Evolutionary conservation across 2,329 filamentous ascomycete genomes (phyloP).

Genomic region (Arthrobotrys entomopaga): DNA sequence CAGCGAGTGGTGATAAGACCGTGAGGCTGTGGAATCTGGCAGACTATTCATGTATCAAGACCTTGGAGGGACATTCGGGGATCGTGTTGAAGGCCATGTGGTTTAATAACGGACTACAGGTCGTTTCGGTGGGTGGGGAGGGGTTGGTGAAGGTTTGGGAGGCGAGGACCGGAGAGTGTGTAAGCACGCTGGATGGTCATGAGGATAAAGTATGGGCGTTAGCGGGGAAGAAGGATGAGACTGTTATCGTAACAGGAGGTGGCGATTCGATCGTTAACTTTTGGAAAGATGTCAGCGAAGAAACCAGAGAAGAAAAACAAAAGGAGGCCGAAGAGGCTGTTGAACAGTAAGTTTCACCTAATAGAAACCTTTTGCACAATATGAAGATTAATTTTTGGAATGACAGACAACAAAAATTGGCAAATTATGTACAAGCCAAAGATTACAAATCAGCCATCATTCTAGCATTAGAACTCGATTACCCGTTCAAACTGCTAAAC

Average conservation of each 20-base stretch:
- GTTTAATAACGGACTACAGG: constrained; percentile 73
- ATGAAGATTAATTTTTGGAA: not conserved
- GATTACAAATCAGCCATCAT: constrained; percentile 94
- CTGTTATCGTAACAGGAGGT: constrained; percentile 83
- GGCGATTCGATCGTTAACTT: constrained; percentile 94
- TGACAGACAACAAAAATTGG: constrained; percentile 78
- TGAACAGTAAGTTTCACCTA: constrained; percentile 70
- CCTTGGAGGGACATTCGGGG: constrained; percentile 95
- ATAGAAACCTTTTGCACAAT: too few relatives aligned
- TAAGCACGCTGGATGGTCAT: constrained; percentile 94
- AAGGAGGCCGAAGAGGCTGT: constrained; percentile 75
- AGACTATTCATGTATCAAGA: constrained; percentile 91
- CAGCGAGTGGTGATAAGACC: constrained; percentile 94
- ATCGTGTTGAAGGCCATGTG: constrained; percentile 93
- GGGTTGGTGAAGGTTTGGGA: constrained; percentile 98
- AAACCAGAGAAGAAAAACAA: constrained; percentile 73
- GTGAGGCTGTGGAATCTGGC: constrained; percentile 93
- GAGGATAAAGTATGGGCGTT: constrained; percentile 71
- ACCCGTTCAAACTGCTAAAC: constrained; percentile 84
- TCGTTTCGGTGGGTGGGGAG: constrained; percentile 88
- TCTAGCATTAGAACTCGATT: constrained; percentile 90
- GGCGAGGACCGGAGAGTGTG: constrained; percentile 81
- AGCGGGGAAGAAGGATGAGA: constrained; percentile 60
- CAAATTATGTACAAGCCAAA: constrained; percentile 88
- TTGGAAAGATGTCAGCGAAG: constrained; percentile 89